Base-by-base conservation (phyloP, 805 yeast species). In the Candida maesae region DNA sequence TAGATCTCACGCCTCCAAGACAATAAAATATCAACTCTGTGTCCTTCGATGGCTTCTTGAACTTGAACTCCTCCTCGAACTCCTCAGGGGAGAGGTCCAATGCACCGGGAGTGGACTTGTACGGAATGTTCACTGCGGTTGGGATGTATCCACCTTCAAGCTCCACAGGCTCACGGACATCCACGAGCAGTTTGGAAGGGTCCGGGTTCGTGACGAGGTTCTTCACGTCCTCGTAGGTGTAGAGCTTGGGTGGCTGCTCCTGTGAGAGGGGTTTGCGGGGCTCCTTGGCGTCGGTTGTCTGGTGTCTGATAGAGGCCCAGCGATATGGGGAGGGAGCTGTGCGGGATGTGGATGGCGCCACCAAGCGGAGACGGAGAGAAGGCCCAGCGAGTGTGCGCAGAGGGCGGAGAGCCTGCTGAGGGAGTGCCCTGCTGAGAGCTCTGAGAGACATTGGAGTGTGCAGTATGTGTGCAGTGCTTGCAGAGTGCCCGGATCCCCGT, bases 161-260 rank as follows among this genome's bases (percentile, higher is more conserved):
- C 65, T 91, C 99, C 19, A 70, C 73, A 6, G 97, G 96, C 68
- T 91, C 98, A 60, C 99, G 79, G 16, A 87, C 97, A 59, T 91
- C 99, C 18, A 91, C 80, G 28, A 91, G 64, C 31, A 87, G 70
- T 27, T 73, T 64, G 13, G 67, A 65, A 13, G 76, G 70, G 40
- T 67, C 69, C 5, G 79, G 77, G 34, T 64, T 46, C 9, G 61
- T 44, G 15, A 70, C 62, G 16, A 81, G 59, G 10, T 63, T 57
- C 51, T 73, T 70, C 53, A 84, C 68, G 12, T 72, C 74, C 12
- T 72, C 65, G 58, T 78, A 84, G 23, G 64, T 62, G 58, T 78
- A 79, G 25, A 63, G 47, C 44, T 69, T 72, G 18, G 47, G 44
- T 8, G 50, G 40, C 11, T 29, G 38, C n/a, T 41, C 47, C 31